Evolutionary conservation across 73 alveolate genomes (phyloP).

Genomic region (Loxodes magnus): DNA sequence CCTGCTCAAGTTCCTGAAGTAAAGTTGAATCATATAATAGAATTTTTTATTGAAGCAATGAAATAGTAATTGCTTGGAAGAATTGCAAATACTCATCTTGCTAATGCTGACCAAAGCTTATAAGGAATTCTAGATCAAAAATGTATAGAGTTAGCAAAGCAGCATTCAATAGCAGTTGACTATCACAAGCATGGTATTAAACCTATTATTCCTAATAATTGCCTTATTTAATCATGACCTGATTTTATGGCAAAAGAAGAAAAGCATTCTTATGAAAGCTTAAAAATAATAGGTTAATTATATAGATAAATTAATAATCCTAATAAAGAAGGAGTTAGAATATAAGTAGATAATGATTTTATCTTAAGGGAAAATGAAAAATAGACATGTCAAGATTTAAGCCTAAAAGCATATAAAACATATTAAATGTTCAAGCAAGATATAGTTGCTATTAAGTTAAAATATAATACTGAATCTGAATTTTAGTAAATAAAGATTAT

Average conservation of each 20-base stretch:
- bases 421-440: too few species aligned
- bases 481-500: too few species aligned
- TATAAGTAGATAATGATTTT: too few species aligned
- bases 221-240: constrained; percentile 44
- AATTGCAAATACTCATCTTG: constrained; percentile 69
- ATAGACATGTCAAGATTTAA: too few species aligned
- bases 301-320: constrained; percentile 41
- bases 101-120: constrained; percentile 57
- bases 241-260: constrained; percentile 79
- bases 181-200: constrained; percentile 63
- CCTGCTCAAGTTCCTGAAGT: constrained; percentile 21
- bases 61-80: constrained; percentile 65
- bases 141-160: constrained; percentile 52
- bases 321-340: too few species aligned
- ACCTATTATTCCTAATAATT: constrained; percentile 39
- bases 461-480: too few species aligned
- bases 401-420: too few species aligned
- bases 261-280: constrained; percentile 31
- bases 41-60: constrained; percentile 48
- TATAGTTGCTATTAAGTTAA: too few species aligned
- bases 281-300: constrained; percentile 53
- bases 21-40: constrained; percentile 43
- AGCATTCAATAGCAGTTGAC: constrained; percentile 76
- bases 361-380: too few species aligned
- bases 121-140: constrained; percentile 44